A percentile compares a stretch with the other conserved stretches of the same genome.
Evolutionary conservation across 208 protist species (phyloP).

Genomic region (Sergeia podlipaevii): DNA sequence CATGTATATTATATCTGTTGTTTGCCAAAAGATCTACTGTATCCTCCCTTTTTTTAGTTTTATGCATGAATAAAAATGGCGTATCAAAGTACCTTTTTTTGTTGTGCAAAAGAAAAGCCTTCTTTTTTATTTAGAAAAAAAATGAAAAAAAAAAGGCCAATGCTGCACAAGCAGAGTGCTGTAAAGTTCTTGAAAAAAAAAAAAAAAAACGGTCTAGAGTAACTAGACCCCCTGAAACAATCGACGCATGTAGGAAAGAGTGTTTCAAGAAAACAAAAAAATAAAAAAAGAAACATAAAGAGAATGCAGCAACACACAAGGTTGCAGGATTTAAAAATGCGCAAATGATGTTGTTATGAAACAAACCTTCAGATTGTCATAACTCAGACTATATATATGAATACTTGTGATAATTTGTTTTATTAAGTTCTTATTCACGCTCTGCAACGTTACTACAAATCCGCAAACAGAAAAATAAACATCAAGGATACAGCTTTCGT

Average conservation of each 20-base stretch:
- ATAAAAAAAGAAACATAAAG: constrained; percentile 15
- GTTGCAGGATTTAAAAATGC: no score
- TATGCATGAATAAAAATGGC: no score
- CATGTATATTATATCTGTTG: no score
- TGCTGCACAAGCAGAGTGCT: not conserved
- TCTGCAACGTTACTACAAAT: not conserved
- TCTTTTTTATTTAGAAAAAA: no score
- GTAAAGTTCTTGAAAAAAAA: constrained; percentile 4
- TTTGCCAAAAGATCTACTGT: no score
- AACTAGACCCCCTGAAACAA: not conserved
- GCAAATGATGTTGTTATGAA: no score
- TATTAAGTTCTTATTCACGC: not conserved
- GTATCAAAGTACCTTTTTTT: no score
- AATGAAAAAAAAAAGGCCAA: not conserved
- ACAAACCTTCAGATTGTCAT: no score
- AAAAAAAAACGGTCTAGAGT: not conserved
- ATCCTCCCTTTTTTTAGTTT: no score
- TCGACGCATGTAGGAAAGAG: constrained; percentile 7
- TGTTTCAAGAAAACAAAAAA: constrained; percentile 4
- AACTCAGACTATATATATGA: not conserved
- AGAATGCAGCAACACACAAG: no score
- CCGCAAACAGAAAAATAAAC: constrained; percentile 2
- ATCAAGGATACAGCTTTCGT: constrained; percentile 3
- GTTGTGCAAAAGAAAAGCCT: no score
- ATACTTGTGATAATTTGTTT: not conserved